Percentiles rank a stretch among this genome's conserved stretches.
Evolutionary conservation across 2,329 filamentous ascomycete genomes (phyloP).

Genomic region (Penicillium olsonii): DNA sequence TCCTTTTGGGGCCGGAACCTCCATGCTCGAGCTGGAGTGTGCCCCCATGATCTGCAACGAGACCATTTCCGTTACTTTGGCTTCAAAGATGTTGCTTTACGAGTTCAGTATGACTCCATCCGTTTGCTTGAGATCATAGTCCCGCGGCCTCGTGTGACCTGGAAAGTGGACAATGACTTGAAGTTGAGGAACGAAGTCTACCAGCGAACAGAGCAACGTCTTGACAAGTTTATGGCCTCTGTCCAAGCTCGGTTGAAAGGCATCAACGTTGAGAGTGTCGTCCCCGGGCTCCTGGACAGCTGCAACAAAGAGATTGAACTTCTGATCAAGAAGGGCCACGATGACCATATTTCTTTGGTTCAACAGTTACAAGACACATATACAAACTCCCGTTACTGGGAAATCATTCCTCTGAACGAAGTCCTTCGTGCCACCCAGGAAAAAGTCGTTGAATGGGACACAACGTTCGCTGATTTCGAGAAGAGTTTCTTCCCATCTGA

Average conservation of each 20-base stretch:
- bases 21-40: conserved; percentile 71
- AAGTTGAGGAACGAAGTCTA: conserved; percentile 92
- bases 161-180: conserved; percentile 96
- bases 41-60: conserved; percentile 86
- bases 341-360: conserved; percentile 75
- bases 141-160: conserved; percentile 84
- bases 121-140: conserved; percentile 94
- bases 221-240: conserved; percentile 83
- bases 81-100: conserved; percentile 78
- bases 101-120: conserved; percentile 90
- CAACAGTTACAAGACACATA: conserved; percentile 85
- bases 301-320: conserved; percentile 81
- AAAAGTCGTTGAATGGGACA: conserved; percentile 91
- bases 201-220: conserved; percentile 74
- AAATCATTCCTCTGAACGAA: conserved; percentile 89
- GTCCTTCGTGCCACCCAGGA: conserved; percentile 89
- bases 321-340: conserved; percentile 75
- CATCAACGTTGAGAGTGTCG: conserved; percentile 87
- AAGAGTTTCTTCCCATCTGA: conserved; percentile 89
- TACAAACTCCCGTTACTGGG: conserved; percentile 92
- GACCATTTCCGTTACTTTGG: conserved; percentile 94
- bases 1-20: conserved; percentile 92
- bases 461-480: conserved; percentile 86
- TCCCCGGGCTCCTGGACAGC: conserved; percentile 80
- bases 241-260: conserved; percentile 80